A percentile compares a stretch with the other conserved stretches of the same genome.
Conservation (phyloP, 108 stramenopile genomes). For the Nannochloropsis oceanica region DNA sequence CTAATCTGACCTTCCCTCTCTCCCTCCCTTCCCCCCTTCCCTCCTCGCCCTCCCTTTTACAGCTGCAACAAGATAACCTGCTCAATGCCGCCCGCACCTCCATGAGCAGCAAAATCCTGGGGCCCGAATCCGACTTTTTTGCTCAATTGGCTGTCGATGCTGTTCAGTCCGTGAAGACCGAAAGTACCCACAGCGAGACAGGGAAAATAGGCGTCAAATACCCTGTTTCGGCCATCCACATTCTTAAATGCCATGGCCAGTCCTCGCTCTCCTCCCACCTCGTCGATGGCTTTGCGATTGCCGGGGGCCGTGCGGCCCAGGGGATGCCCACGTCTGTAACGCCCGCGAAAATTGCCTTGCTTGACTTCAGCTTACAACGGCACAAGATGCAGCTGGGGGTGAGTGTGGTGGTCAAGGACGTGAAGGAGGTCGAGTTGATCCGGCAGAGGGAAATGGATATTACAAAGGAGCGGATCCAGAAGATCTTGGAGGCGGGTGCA, state of each 20-base stretch:
- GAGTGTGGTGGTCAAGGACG: conserved; percentile 41
- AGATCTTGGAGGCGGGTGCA: conserved; percentile 88
- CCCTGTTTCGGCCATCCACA: conserved; percentile 90
- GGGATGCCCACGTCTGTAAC: conserved; percentile 87
- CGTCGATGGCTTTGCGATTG: conserved; percentile 85
- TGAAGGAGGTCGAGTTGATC: conserved; percentile 73
- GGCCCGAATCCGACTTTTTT: conserved; percentile 83
- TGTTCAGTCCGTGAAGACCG: conserved; percentile 69
- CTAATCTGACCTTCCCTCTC: neutral
- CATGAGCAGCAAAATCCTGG: conserved; percentile 94
- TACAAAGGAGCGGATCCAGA: conserved; percentile 96
- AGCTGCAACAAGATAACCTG: conserved; percentile 54
- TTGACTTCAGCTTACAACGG: conserved; percentile 97
- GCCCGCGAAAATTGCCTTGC: conserved; percentile 79
- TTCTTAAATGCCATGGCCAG: conserved; percentile 98
- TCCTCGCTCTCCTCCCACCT: conserved; percentile 74
- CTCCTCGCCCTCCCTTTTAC: neutral
- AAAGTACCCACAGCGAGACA: neutral
- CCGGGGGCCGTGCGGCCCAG: conserved; percentile 74
- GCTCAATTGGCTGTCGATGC: conserved; percentile 87
- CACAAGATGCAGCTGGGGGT: conserved; percentile 99
- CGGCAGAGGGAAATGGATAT: conserved; percentile 97
- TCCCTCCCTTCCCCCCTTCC: neutral
- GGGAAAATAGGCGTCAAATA: conserved; percentile 44
- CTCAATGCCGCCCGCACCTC: conserved; percentile 84